Evolutionary conservation across 2,329 filamentous ascomycete genomes (phyloP).

Genomic region (Cladorrhinum sp.): DNA sequence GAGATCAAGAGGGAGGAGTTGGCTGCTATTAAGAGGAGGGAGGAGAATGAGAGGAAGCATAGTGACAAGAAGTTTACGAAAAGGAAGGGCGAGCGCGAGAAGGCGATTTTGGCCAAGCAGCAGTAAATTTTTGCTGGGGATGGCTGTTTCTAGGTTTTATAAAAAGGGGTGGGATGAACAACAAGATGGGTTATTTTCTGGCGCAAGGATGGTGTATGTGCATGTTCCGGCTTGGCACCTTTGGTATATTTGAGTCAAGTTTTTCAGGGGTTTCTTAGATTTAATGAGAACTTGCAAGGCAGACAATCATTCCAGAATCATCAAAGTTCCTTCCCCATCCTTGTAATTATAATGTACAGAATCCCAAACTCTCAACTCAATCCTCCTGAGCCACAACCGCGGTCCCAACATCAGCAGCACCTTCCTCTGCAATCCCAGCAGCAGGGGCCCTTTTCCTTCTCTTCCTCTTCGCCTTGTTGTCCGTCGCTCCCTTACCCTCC

Average conservation of each 20-base stretch:
- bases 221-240: too few species aligned
- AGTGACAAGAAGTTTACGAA: constrained; percentile 71
- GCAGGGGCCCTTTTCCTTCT: constrained; percentile 25
- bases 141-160: too few species aligned
- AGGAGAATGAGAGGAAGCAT: constrained; percentile 94
- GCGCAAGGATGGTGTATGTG: too few species aligned
- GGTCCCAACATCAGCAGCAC: not conserved
- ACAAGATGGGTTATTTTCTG: too few species aligned
- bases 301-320: too few species aligned
- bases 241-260: too few species aligned
- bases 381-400: not conserved
- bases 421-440: constrained; percentile 9
- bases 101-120: constrained; percentile 75
- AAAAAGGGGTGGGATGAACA: too few species aligned
- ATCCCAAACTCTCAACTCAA: not conserved
- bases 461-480: constrained; percentile 30
- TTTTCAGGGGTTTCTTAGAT: too few species aligned
- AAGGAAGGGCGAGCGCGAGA: constrained; percentile 67
- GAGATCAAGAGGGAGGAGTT: constrained; percentile 94
- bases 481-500: constrained; percentile 29
- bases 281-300: too few species aligned
- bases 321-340: not conserved
- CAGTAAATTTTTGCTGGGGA: constrained; percentile 42
- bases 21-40: constrained; percentile 78
- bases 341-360: not conserved